Evolutionary conservation across 2,329 filamentous ascomycete species (phyloP).

Genomic region (Diplocarpon rosae): DNA sequence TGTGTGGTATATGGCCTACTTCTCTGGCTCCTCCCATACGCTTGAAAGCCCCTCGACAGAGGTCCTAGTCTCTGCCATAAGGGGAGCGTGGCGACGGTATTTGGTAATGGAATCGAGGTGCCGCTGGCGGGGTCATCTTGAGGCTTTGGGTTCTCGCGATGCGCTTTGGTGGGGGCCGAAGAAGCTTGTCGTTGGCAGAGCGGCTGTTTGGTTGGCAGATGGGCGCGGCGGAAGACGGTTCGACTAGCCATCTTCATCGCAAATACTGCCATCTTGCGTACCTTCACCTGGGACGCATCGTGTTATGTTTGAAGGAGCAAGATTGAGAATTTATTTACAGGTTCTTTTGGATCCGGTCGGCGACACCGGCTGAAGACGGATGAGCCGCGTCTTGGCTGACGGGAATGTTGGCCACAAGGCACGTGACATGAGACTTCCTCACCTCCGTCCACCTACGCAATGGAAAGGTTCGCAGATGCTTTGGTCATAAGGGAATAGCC

Average conservation of each 20-base stretch:
- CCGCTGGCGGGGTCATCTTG: slow-evolving; percentile 16
- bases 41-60: slow-evolving; percentile 39
- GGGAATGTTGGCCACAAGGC: too few relatives aligned
- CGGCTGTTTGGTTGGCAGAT: slow-evolving; percentile 12
- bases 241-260: slow-evolving; percentile 16
- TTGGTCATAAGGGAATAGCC: too few relatives aligned
- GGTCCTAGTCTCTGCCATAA: slow-evolving; percentile 49
- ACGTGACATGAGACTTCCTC: too few relatives aligned
- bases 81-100: slow-evolving; percentile 29
- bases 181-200: slow-evolving; percentile 14
- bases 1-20: slow-evolving; percentile 71
- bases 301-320: slow-evolving; percentile 2
- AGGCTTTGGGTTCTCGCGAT: slow-evolving; percentile 5
- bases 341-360: too few relatives aligned
- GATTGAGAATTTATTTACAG: too few relatives aligned
- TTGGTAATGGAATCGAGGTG: slow-evolving; percentile 33
- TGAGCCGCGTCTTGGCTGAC: too few relatives aligned
- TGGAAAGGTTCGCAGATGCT: too few relatives aligned
- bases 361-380: too few relatives aligned
- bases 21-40: slow-evolving; percentile 61
- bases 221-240: slow-evolving; percentile 15
- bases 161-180: slow-evolving; percentile 7
- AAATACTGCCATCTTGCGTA: slow-evolving; percentile 16
- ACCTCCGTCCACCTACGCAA: too few relatives aligned
- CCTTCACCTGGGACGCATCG: slow-evolving; percentile 12